Percentiles rank a stretch among this genome's conserved stretches.
Evolutionary conservation across 495 filamentous ascomycete genomes (phyloP).

Genomic region (Platismatia glauca): DNA sequence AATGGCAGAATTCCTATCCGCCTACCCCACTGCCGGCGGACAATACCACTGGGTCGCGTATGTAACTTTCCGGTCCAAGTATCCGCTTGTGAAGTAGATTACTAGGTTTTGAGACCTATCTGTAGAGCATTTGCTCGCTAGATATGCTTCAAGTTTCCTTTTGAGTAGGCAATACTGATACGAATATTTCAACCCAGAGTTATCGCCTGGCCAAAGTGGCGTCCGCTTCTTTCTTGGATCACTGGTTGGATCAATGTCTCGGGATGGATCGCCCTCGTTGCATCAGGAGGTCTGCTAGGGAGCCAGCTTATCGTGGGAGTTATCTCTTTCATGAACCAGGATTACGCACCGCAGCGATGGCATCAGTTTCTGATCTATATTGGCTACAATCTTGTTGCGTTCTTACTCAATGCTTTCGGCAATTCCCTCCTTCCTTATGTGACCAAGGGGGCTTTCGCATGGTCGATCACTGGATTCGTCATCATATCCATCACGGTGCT

Average conservation of each 20-base stretch:
- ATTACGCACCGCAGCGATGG: constrained; percentile 45
- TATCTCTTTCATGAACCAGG: constrained; percentile 35
- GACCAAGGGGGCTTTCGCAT: constrained; percentile 54
- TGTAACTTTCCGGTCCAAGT: constrained; percentile 36
- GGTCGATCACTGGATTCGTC: constrained; percentile 59
- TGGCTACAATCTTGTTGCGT: constrained; percentile 51
- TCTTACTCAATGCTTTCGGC: constrained; percentile 58
- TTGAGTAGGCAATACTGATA: neutral
- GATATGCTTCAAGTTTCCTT: neutral
- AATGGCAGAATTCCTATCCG: constrained; percentile 63
- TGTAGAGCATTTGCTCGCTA: neutral
- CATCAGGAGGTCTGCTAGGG: constrained; percentile 40
- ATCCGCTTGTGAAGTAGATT: neutral
- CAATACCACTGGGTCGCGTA: constrained; percentile 73
- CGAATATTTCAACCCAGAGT: neutral
- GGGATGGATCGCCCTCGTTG: constrained; percentile 56
- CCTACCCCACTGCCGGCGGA: constrained; percentile 60
- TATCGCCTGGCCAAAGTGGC: constrained; percentile 33
- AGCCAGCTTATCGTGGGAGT: constrained; percentile 40
- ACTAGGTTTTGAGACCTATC: neutral
- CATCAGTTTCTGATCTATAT: constrained; percentile 71
- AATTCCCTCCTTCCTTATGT: constrained; percentile 55
- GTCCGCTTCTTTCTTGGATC: constrained; percentile 56
- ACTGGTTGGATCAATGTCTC: constrained; percentile 70
- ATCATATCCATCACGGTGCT: constrained; percentile 61